Evolutionary conservation across 2,329 filamentous ascomycete genomes (phyloP), one percentile per base, ranked within the genome.

Genomic region (Penicillium sp.): DNA sequence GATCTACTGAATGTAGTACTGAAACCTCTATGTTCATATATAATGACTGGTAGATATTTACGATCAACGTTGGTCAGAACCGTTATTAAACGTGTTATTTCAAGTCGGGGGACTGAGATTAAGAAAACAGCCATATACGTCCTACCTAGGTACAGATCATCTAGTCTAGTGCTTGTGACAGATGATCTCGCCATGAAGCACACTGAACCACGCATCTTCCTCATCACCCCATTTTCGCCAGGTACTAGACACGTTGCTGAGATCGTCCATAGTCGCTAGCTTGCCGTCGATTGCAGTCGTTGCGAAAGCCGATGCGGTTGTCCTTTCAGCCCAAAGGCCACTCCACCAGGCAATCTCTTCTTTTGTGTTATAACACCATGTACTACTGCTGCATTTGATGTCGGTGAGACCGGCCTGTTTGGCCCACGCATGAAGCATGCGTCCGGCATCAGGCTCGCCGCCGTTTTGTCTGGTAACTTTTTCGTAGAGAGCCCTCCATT

Each of bases 341-440:
- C 51, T 47, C 59, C 59, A 60, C 47, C 52, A 60, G 16, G 45
- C 30, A 21, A 55, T 54, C 20, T 60, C 59, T 16, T 60, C 52
- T 18, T 52, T 53, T 14, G 28, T 38, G 3, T 43, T 55, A 33
- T 58, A 60, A 18, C 59, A 60, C 59, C 59, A 60, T 23, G 52
- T 56, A 26, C 59, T 57, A 20, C 47, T 30, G n/a, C 51, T 52
- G 35, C 51, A 60, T 47, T 59, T 60, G 38, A 68, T 63, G 30
- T 64, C 58, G 12, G 16, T 16, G 48, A 66, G 65, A 5, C 66
- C 66, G 14, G 66, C 66, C 55, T 65, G 53, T 33, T 62, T 59
- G 5, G 64, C 63, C 66, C 66, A 68, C 24, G 61, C 60, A 55
- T 63, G 63, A 40, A 61, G 58, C 45, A 62, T 59, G 20, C 64